Conservation (phyloP, 2,329 filamentous ascomycete species). For the Diaporthe destruens region DNA sequence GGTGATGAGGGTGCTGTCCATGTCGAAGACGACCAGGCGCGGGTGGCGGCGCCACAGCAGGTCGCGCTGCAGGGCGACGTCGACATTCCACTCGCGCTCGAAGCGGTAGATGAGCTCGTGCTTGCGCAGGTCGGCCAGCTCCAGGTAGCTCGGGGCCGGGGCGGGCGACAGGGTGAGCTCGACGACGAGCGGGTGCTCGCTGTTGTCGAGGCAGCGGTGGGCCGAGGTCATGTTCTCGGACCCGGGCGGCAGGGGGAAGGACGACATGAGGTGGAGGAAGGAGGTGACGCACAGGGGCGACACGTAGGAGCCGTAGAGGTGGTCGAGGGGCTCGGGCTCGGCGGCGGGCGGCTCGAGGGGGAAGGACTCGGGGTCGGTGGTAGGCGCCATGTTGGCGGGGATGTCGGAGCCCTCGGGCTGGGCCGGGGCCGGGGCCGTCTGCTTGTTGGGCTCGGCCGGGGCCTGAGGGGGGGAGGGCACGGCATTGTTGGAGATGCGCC, state of each 20-base stretch:
- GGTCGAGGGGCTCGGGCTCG: slow-evolving; percentile 71
- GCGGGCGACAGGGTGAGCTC: slow-evolving; percentile 74
- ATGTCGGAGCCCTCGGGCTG: slow-evolving; percentile 53
- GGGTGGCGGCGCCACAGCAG: slow-evolving; percentile 82
- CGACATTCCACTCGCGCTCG: slow-evolving; percentile 89
- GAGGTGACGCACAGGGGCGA: slow-evolving; percentile 75
- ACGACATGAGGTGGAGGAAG: slow-evolving; percentile 75
- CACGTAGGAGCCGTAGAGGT: slow-evolving; percentile 75
- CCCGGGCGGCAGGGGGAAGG: slow-evolving; percentile 67
- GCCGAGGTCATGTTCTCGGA: slow-evolving; percentile 69
- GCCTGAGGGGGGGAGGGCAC: slow-evolving; percentile 53
- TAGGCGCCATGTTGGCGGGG: slow-evolving; percentile 70
- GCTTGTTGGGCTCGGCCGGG: slow-evolving; percentile 48
- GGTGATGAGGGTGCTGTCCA: slow-evolving; percentile 97
- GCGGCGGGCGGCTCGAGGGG: slow-evolving; percentile 70
- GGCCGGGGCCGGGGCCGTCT: slow-evolving; percentile 45
- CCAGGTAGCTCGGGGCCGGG: slow-evolving; percentile 72
- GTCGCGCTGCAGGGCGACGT: slow-evolving; percentile 82
- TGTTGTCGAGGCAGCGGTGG: slow-evolving; percentile 74
- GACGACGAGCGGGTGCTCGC: slow-evolving; percentile 71
- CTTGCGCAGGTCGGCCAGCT: slow-evolving; percentile 78
- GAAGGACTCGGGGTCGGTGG: slow-evolving; percentile 68
- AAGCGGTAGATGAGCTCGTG: slow-evolving; percentile 87
- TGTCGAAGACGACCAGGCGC: slow-evolving; percentile 93
- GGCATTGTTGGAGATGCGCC: slow-evolving; percentile 50